Base-by-base conservation (phyloP, 768 basidiomycete genomes). In the Leucocoprinus sp. region DNA sequence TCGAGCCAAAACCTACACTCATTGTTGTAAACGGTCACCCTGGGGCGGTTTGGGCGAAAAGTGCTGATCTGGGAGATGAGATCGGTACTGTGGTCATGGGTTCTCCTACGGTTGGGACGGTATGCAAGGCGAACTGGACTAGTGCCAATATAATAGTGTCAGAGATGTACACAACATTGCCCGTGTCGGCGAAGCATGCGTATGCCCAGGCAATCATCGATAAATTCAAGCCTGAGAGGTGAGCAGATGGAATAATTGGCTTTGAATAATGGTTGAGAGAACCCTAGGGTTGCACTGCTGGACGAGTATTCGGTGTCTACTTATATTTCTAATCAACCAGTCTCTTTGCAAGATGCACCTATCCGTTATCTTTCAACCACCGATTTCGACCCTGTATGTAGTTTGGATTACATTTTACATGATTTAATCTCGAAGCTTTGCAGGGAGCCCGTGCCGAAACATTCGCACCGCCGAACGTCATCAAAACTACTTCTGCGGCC, bases 381-480 rank as follows among this genome's bases (percentile, higher is more conserved):
- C 8, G 45, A 52, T 40, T 43, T 50, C 8, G 26, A 49, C 33
- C 47, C 59, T 3, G 64, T 64, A 43, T 38, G 56, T 49, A 26
- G 8, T 34, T 29, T n/a, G 46, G 8, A 27, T 29, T 36, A 15
- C 37, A 45, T 36, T 14, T n/a, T n/a, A n/a, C n/a, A n/a, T 26
- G 43, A 21, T 42, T 49, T 23, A 41, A 50, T 57, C 14, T 52
- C 54, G 41, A 14, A 31, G 28, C 27, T 24, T 11, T 12, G 14
- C 24, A 76, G 72, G 57, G 60, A 46, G 50, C 57, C 2, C 53
- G 60, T 15, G 60, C 66, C 0, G 52, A 68, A 40, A 57, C 56
- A 1, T 79, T 79, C 43, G 54, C 66, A 2, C 72, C 79, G 2
- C 80, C 80, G 12, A 82, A 82, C 51, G 64, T 82, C 26, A 55